These are phyloP conservation scores for Trichophyton rubrum DNA, from an alignment of 2,329 filamentous ascomycete genomes.

Conservation along the genomic window DNA sequence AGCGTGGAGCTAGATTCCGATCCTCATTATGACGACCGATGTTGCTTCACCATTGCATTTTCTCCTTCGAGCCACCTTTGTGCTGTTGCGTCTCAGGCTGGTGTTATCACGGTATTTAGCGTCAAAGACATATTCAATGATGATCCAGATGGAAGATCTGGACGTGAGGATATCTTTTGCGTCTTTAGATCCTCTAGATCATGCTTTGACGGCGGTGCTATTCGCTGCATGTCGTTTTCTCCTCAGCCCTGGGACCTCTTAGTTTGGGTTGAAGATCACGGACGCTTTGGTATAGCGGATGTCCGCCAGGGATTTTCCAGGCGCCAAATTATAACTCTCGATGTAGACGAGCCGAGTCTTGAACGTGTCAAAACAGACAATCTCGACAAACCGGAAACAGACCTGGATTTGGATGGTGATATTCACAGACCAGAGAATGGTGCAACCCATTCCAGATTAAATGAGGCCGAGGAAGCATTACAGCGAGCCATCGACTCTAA, in stretches of 20 bases:
- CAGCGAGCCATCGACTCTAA: not conserved
- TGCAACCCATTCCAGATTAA: not conserved
- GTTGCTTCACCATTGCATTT: conserved; percentile 39
- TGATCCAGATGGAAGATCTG: conserved; percentile 30
- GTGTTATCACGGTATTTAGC: conserved; percentile 37
- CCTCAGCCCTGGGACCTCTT: conserved; percentile 81
- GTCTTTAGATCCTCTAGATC: conserved; percentile 68
- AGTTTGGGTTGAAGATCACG: conserved; percentile 83
- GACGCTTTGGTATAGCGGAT: conserved; percentile 36
- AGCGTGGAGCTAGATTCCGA: conserved; percentile 31
- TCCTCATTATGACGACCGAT: conserved; percentile 29
- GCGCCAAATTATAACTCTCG: conserved; percentile 31
- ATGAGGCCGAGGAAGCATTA: not conserved
- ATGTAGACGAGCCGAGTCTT: conserved; percentile 23
- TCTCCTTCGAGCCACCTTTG: conserved; percentile 38
- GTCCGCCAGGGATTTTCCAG: conserved; percentile 35
- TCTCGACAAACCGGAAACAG: conserved; percentile 18
- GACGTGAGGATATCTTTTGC: conserved; percentile 55
- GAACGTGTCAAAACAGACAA: conserved; percentile 25
- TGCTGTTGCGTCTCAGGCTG: conserved; percentile 39
- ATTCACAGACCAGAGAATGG: not conserved
- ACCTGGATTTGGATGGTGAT: conserved; percentile 8
- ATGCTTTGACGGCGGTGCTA: conserved; percentile 57
- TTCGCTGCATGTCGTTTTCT: conserved; percentile 84
- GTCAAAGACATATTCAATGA: conserved; percentile 26